Evolutionary conservation across 2,329 filamentous ascomycete species (phyloP), one percentile per base, ranked within the genome.

Genomic region (Remersonia thermophila): DNA sequence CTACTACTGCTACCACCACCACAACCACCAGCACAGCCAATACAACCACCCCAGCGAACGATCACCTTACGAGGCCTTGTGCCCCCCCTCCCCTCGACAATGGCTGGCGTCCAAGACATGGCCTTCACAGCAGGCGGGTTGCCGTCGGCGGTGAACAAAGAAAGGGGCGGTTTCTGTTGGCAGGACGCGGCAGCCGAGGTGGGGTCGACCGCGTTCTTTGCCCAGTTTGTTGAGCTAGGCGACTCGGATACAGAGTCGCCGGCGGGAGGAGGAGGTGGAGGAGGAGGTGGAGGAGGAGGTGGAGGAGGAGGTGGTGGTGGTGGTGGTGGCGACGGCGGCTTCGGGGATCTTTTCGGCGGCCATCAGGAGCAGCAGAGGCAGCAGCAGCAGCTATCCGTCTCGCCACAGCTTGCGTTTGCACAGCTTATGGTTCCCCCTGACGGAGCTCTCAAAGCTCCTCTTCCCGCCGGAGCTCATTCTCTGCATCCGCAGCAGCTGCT

Each of bases 191-290:
- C 16, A 25, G 35, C 40, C 37, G 47, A 44, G 16, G 36, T 31
- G 27, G 43, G 36, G 37, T 37, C 46, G 28, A 26, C 42, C 8
- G 47, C 48, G 25, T 48, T 51, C 47, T 48, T 52, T 47, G 50
- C 50, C 25, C 40, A 51, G 34, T 53, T 41, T 39, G 40, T 52
- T 27, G 38, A 47, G 30, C 42, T 52, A 13, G 27, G 50, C 35
- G 47, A 37, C 30, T 38, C 38, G 15, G 42, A 47, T 13, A 33
- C 41, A 34, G 40, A 43, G 27, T 37, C 39, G 25, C 31, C 30
- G 33, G 34, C 35, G 11, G 37, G 33, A 23, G 42, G 12, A 28
- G 27, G 12, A 28, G 27, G 27, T 12, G 25, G 12, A 27, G 12
- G 25, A 12, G 7, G 7, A 12, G 25, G 12, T 8, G 12, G 25